A percentile compares a stretch with the other conserved stretches of the same genome.
These are phyloP conservation scores for Trypanosoma lewisi DNA, from an alignment of 208 protist species.

Conservation along the genomic window DNA sequence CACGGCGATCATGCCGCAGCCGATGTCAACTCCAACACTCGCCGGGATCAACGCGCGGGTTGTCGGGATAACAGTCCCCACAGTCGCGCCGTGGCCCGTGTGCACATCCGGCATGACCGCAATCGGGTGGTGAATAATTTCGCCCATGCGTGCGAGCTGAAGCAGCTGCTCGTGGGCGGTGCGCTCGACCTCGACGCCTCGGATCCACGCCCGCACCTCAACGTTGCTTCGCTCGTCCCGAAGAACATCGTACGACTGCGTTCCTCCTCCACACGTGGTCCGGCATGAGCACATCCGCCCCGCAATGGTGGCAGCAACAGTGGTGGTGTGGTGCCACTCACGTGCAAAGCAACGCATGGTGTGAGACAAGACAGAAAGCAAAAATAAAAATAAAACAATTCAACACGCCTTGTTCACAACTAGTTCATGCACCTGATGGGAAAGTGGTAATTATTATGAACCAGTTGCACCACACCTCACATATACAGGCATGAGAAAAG, in stretches of 20 bases:
- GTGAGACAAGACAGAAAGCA: background rate
- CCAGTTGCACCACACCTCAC: too few relatives aligned
- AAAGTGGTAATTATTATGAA: too few relatives aligned
- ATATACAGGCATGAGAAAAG: too few relatives aligned
- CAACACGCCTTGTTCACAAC: too few relatives aligned
- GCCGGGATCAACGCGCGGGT: slow-evolving; percentile 78
- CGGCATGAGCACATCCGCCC: background rate
- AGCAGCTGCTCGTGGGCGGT: slow-evolving; percentile 53
- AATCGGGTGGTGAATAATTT: slow-evolving; percentile 65
- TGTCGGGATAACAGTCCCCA: slow-evolving; percentile 87
- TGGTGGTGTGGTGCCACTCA: slow-evolving; percentile 3
- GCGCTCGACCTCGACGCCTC: slow-evolving; percentile 60
- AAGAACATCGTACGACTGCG: slow-evolving; percentile 26
- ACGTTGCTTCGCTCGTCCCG: slow-evolving; percentile 31
- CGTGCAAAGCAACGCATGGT: background rate
- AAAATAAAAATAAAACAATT: background rate
- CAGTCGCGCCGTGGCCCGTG: slow-evolving; percentile 74
- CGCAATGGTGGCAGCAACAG: background rate
- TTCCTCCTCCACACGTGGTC: background rate
- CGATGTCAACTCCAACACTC: slow-evolving; percentile 89
- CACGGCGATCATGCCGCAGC: slow-evolving; percentile 88
- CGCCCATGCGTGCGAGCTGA: slow-evolving; percentile 46
- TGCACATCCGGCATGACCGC: slow-evolving; percentile 91
- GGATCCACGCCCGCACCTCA: slow-evolving; percentile 59
- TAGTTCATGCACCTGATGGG: background rate